A percentile compares a stretch with the other conserved stretches of the same genome.
These are phyloP conservation scores for Yarrowia osloensis DNA, from an alignment of 805 yeast genomes.

Conservation along the genomic window DNA sequence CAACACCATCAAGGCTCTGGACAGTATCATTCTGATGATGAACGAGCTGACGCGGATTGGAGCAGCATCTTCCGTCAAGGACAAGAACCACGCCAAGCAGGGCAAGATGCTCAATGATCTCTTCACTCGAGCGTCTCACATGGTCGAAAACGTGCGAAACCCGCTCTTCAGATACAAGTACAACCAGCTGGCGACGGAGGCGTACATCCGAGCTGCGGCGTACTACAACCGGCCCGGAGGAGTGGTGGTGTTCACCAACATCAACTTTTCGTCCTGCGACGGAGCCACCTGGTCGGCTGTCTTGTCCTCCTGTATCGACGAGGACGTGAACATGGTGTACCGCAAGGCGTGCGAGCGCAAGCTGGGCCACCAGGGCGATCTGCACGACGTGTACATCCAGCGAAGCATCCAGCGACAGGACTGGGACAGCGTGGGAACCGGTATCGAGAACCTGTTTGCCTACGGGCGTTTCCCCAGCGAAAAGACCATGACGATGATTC, in stretches of 20 bases:
- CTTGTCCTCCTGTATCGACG: conserved; percentile 11
- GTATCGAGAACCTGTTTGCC: conserved; percentile 12
- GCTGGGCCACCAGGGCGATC: background rate
- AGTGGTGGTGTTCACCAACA: background rate
- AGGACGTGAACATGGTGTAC: conserved; percentile 7
- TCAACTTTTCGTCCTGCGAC: background rate
- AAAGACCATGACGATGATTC: background rate
- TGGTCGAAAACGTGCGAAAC: background rate
- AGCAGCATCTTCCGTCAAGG: background rate
- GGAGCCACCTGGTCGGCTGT: conserved; percentile 6
- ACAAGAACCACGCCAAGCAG: background rate
- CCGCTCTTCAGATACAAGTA: background rate
- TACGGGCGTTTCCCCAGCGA: conserved; percentile 12
- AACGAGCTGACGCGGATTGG: conserved; percentile 3
- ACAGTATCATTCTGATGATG: background rate
- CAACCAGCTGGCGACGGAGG: conserved; percentile 9
- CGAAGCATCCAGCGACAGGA: background rate
- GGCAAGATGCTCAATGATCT: background rate
- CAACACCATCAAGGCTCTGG: conserved; percentile 2
- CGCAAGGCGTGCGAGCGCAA: background rate
- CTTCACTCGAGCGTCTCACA: background rate
- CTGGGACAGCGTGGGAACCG: conserved; percentile 4
- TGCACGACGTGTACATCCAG: conserved; percentile 6
- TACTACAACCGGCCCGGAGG: background rate
- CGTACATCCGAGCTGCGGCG: conserved; percentile 23